Evolutionary conservation across 2,329 filamentous ascomycete species (phyloP), one percentile per base, ranked within the genome.

Genomic region (Penicillium sp.): DNA sequence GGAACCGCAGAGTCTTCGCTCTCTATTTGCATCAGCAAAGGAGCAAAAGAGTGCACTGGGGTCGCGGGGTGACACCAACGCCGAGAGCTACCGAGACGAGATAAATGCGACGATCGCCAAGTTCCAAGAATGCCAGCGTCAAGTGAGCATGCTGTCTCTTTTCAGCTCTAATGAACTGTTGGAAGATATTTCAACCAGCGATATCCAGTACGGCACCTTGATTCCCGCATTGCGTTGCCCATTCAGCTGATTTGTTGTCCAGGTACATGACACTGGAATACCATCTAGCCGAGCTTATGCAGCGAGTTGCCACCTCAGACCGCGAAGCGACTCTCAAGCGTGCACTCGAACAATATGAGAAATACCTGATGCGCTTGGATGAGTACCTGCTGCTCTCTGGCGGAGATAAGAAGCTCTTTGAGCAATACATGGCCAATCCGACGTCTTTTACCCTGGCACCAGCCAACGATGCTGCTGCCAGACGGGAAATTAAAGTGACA

Each of bases 141-240:
- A 87, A 49, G 81, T 87, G 56, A 75, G 81, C 57, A 77, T 81
- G 52, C 75, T 93, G 24, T 84, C 87, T 0, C 75, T 98, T 46
- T 97, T 97, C 77, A 95, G 88, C 59, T 77, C 83, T 32, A 98
- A 98, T 69, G 93, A 98, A 69, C 79, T 80, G 1, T 70, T 91
- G 34, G 93, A 98, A 54, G 93, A 98, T 71, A 74, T 96, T 29
- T 76, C 87, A 13, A 94, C 91, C 1, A 77, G 79, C n/a, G 84
- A 95, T 62, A 72, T 98, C 29, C 88, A 88, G 71, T 95, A 74
- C 2, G 21, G 26, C 3, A 15, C 9, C 6, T 7, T 15, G 7
- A 9, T 6, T 3, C n/a, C 12, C 4, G 22, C 8, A 26, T 34
- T 28, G 10, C 21, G 5, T 24, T 22, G 17, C 3, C n/a, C 19